Percentiles rank a stretch among this genome's conserved stretches.
Evolutionary conservation across 2,329 filamentous ascomycete species (phyloP).

Genomic region (Alternaria rosae): DNA sequence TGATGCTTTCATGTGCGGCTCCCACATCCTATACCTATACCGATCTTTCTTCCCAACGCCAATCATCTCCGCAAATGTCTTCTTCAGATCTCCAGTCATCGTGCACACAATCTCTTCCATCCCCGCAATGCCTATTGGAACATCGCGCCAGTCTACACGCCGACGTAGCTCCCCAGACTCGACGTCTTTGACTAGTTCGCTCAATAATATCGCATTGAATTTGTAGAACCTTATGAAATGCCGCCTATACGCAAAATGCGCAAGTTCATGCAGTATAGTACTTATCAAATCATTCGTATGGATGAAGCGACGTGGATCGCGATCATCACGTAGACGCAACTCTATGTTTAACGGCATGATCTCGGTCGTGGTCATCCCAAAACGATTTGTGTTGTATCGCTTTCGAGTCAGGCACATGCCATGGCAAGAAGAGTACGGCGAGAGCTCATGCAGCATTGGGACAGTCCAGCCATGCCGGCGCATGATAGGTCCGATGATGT

Average conservation of each 20-base stretch:
- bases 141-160: neutral
- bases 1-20: neutral
- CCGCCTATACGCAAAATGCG: constrained; percentile 2
- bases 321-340: neutral
- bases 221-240: neutral
- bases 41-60: neutral
- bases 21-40: neutral
- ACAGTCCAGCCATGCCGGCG: constrained; percentile 5
- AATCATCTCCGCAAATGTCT: neutral
- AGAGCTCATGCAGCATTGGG: constrained; percentile 1
- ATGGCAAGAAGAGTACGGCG: neutral
- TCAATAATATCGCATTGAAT: neutral
- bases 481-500: constrained; percentile 7
- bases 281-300: neutral
- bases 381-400: neutral
- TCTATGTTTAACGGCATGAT: neutral
- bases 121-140: neutral
- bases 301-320: neutral
- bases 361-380: neutral
- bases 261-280: constrained; percentile 10
- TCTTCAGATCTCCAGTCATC: neutral
- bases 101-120: neutral
- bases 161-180: neutral
- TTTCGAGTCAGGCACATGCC: neutral
- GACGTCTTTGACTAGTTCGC: neutral